Evolutionary conservation across 345 rosid genomes (phyloP).

Genomic region (Corchorus capsularis): DNA sequence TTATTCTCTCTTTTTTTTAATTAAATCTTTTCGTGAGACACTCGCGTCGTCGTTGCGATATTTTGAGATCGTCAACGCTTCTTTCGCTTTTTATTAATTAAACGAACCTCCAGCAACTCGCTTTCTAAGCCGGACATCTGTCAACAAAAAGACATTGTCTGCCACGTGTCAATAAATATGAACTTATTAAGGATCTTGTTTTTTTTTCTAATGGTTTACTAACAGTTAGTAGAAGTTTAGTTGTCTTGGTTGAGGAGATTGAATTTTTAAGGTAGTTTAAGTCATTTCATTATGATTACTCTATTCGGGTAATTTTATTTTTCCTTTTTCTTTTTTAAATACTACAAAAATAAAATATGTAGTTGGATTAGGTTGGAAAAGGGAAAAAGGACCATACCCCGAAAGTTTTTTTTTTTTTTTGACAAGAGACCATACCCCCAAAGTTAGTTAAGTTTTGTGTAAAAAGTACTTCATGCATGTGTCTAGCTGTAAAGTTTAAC

Average conservation of each 20-base stretch:
- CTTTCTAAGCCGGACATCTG: neutral
- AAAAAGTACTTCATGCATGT: neutral
- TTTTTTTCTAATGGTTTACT: neutral
- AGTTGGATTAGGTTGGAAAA: neutral
- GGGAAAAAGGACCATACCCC: neutral
- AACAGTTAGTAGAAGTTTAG: too few relatives aligned
- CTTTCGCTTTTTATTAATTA: neutral
- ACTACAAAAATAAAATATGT: too few relatives aligned
- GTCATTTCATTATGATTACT: slow-evolving; percentile 13
- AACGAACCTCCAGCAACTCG: neutral
- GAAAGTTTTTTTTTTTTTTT: too few relatives aligned
- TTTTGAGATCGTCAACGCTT: slow-evolving; percentile 33
- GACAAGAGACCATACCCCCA: too few relatives aligned
- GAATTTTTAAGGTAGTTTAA: slow-evolving; percentile 9
- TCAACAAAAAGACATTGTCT: neutral
- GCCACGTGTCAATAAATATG: neutral
- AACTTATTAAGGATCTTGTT: too few relatives aligned
- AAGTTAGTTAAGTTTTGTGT: too few relatives aligned
- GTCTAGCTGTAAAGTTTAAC: slow-evolving; percentile 15
- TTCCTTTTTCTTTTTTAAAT: neutral
- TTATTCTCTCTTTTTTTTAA: neutral
- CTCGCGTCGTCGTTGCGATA: neutral
- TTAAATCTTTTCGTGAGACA: slow-evolving; percentile 2
- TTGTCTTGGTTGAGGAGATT: neutral
- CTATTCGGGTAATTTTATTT: neutral